Conservation (phyloP, 192 early-diverging fungal genomes). For the Linnemannia schmuckeri region DNA sequence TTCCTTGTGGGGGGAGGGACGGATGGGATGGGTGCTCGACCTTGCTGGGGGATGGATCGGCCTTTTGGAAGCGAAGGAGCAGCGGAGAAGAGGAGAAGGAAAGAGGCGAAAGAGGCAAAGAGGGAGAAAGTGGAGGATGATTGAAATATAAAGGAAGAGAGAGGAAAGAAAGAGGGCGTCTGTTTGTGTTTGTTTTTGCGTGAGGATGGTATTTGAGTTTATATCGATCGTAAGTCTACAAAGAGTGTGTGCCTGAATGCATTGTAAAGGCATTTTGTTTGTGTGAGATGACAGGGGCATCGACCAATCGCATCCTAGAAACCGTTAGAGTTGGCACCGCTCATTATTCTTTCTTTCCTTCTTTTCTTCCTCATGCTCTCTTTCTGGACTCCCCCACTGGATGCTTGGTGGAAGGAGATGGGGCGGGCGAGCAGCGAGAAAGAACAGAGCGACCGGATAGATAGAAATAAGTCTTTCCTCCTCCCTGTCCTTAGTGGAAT, state of each 20-base stretch:
- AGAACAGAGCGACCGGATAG: too few relatives aligned
- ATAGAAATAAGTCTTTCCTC: too few relatives aligned
- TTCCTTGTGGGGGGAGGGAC: too few relatives aligned
- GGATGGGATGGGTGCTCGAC: not conserved
- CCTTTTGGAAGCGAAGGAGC: constrained; percentile 4
- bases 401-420: too few relatives aligned
- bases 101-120: constrained; percentile 5
- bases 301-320: constrained; percentile 2
- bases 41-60: constrained; percentile 7
- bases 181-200: too few relatives aligned
- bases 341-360: too few relatives aligned
- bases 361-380: too few relatives aligned
- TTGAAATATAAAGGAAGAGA: not conserved
- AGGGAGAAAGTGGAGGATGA: not conserved
- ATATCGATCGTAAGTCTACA: not conserved
- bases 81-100: not conserved
- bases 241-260: not conserved
- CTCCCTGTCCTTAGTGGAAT: too few relatives aligned
- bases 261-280: too few relatives aligned
- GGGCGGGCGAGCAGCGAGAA: too few relatives aligned
- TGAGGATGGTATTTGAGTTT: not conserved
- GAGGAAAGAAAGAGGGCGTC: too few relatives aligned
- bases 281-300: not conserved
- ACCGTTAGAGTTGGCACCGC: not conserved
- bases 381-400: too few relatives aligned